Conservation (phyloP, 2,329 filamentous ascomycete species). For the Septoria linicola region DNA sequence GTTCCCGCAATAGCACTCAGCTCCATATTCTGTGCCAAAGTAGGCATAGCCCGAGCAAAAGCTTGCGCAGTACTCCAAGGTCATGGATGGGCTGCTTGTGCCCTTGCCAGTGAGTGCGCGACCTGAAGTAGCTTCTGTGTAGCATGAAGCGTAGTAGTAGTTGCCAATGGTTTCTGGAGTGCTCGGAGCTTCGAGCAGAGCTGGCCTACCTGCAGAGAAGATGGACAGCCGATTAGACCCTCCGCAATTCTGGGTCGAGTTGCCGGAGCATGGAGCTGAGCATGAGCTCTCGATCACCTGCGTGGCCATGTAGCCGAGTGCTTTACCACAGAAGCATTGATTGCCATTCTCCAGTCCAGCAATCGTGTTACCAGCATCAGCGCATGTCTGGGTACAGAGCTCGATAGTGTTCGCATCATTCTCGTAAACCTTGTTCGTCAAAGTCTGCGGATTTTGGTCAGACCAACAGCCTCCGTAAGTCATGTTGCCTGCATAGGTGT, state of each 20-base stretch:
- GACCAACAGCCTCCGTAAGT: constrained; percentile 41
- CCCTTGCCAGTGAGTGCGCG: constrained; percentile 32
- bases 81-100: constrained; percentile 38
- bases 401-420: constrained; percentile 36
- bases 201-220: constrained; percentile 33
- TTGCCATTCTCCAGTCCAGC: constrained; percentile 38
- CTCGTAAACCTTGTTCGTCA: constrained; percentile 33
- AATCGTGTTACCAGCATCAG: constrained; percentile 35
- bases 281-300: constrained; percentile 37
- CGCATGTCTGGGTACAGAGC: constrained; percentile 36
- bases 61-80: constrained; percentile 42
- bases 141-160: constrained; percentile 35
- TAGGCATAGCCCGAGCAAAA: constrained; percentile 33
- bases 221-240: constrained; percentile 35
- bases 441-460: constrained; percentile 30
- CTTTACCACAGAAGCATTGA: constrained; percentile 40
- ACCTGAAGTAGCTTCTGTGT: constrained; percentile 31
- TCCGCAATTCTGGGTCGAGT: constrained; percentile 36
- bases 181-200: constrained; percentile 25
- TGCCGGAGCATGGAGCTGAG: constrained; percentile 34
- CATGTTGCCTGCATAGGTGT: constrained; percentile 39
- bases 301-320: constrained; percentile 28
- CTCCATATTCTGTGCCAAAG: constrained; percentile 42
- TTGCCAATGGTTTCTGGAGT: constrained; percentile 33
- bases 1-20: constrained; percentile 25